Conservation (phyloP, 306 rosid genomes). For the Gynostemma pentaphyllum region DNA sequence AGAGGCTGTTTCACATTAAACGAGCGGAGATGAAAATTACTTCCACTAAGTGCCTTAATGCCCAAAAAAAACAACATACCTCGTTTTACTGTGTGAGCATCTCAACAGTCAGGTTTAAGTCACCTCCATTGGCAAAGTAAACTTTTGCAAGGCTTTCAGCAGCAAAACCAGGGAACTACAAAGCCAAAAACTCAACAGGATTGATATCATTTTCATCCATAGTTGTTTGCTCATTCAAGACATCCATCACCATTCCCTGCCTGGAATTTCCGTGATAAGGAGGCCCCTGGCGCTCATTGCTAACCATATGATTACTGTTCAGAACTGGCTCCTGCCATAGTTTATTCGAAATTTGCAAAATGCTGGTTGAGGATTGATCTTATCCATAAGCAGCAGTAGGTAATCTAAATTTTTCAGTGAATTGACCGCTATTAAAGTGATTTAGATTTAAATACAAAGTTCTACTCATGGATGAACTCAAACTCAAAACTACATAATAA, state of each 20-base stretch:
- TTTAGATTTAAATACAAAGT: conserved; percentile 26
- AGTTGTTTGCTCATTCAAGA: conserved; percentile 44
- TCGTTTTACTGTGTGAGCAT: conserved; percentile 95
- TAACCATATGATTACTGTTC: conserved; percentile 34
- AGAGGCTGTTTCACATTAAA: not conserved
- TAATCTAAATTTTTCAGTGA: conserved; percentile 51
- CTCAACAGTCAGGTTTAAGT: conserved; percentile 69
- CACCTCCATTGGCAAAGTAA: conserved; percentile 73
- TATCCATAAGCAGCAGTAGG: conserved; percentile 49
- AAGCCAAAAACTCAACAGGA: conserved; percentile 69
- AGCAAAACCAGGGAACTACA: conserved; percentile 88
- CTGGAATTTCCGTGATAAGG: conserved; percentile 47
- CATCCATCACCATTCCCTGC: conserved; percentile 51
- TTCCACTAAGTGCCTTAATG: not conserved
- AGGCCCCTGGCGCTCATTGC: conserved; percentile 39
- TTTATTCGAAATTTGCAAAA: conserved; percentile 39
- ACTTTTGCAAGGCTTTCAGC: conserved; percentile 87
- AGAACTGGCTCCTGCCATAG: conserved; percentile 68
- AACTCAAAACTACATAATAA: too few species aligned
- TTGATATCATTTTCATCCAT: conserved; percentile 50
- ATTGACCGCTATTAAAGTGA: conserved; percentile 34
- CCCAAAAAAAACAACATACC: conserved; percentile 31
- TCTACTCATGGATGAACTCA: too few species aligned
- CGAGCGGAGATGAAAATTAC: not conserved
- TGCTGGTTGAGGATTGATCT: conserved; percentile 47